Conservation (phyloP, 257 asterid genomes). For the Lycium barbarum region DNA sequence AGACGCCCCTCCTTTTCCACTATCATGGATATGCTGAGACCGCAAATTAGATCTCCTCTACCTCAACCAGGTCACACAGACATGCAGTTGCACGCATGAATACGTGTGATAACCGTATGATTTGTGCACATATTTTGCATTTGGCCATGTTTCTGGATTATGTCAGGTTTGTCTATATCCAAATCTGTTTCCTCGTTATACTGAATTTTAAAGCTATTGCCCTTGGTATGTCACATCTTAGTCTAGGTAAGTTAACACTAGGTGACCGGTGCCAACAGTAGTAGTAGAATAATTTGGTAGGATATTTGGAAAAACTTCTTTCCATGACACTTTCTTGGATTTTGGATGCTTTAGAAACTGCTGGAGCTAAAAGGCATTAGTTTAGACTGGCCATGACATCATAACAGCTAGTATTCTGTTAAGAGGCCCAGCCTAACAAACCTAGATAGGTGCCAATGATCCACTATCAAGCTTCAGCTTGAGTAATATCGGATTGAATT, state of each 20-base stretch:
- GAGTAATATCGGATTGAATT: not conserved
- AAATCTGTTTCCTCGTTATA: not conserved
- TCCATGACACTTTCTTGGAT: conserved; percentile 7
- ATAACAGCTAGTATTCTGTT: not conserved
- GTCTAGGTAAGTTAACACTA: not conserved
- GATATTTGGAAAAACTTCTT: conserved; percentile 18
- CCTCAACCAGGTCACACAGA: conserved; percentile 58
- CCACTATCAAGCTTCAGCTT: not conserved
- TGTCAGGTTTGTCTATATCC: conserved; percentile 28
- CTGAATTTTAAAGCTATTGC: not conserved
- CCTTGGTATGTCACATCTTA: conserved; percentile 14
- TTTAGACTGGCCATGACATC: conserved; percentile 4
- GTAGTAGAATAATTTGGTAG: not conserved
- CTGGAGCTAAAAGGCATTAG: conserved; percentile 4
- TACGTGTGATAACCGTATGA: not conserved
- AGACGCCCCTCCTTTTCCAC: conserved; percentile 84
- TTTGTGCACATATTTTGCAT: not conserved
- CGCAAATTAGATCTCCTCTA: conserved; percentile 60
- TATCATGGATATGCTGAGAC: conserved; percentile 83
- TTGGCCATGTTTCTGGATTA: conserved; percentile 24
- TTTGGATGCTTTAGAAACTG: conserved; percentile 2
- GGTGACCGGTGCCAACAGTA: conserved; percentile 17
- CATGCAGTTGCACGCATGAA: conserved; percentile 52
- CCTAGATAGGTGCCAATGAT: not conserved
- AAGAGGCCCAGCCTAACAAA: not conserved